A percentile compares a stretch with the other conserved stretches of the same genome.
Conservation (phyloP, 192 early-diverging fungal species). For the Backusella sp. region DNA sequence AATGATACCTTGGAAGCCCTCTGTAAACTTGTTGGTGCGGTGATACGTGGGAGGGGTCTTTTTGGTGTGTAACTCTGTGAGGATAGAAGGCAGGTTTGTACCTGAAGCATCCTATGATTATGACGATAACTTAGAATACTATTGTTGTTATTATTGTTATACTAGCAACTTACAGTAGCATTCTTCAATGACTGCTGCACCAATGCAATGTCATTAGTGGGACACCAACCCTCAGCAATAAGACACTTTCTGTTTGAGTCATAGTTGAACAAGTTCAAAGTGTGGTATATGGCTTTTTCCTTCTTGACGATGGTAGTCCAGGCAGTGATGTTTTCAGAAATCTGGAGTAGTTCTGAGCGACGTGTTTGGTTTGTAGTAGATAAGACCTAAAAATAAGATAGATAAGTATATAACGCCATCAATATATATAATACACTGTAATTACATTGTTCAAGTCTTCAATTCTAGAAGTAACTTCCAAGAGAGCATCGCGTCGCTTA, state of each 20-base stretch:
- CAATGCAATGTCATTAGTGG: conserved; percentile 77
- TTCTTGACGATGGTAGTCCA: conserved; percentile 94
- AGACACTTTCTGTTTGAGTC: conserved; percentile 90
- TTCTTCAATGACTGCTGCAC: conserved; percentile 84
- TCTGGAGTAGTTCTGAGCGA: conserved; percentile 76
- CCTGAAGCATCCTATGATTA: conserved; percentile 47
- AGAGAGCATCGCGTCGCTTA: conserved; percentile 78
- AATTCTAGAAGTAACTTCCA: conserved; percentile 80
- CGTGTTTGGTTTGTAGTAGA: conserved; percentile 85
- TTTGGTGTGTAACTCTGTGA: conserved; percentile 82
- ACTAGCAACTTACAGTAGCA: conserved; percentile 50
- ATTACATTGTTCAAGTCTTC: conserved; percentile 74
- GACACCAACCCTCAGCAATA: conserved; percentile 99
- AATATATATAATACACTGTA: too few relatives aligned
- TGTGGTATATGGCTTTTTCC: conserved; percentile 97
- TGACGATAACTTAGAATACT: not conserved
- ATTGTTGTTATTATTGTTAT: too few relatives aligned
- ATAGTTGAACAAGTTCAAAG: conserved; percentile 95
- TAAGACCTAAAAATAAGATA: conserved; percentile 53
- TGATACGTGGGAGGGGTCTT: conserved; percentile 94
- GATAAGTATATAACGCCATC: too few relatives aligned
- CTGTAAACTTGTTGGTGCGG: conserved; percentile 94
- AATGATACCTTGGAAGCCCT: conserved; percentile 94
- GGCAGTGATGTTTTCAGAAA: conserved; percentile 81
- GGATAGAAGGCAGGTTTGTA: conserved; percentile 82